A percentile compares a stretch with the other conserved stretches of the same genome.
phyloP scores from a whole-genome alignment of 352 stramenopile genomes.

The Pythium inflatum region DNA sequence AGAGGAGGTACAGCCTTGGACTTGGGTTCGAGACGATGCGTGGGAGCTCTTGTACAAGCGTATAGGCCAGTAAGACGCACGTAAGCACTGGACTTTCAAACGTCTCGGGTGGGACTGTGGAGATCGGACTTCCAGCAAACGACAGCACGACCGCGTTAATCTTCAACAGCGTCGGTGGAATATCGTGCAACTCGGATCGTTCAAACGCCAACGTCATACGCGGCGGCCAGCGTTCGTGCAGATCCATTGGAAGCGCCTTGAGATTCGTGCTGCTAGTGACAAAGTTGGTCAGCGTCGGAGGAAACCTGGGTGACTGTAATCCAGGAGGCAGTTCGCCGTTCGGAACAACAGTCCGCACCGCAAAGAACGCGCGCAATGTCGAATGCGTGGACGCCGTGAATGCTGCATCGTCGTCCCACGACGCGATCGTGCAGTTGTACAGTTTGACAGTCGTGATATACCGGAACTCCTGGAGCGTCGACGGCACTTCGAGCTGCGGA shows the following conservation, averaged over 20 bases:
- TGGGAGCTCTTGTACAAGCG: neutral
- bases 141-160: neutral
- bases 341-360: constrained; percentile 3
- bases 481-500: neutral
- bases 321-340: neutral
- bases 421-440: constrained; percentile 20
- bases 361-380: neutral
- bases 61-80: neutral
- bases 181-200: neutral
- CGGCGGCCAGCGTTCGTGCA: neutral
- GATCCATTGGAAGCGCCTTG: neutral
- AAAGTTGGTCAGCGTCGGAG: neutral
- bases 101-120: neutral
- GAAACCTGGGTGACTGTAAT: neutral
- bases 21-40: neutral
- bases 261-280: neutral
- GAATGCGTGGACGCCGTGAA: neutral
- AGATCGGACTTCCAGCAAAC: neutral
- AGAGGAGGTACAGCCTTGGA: neutral
- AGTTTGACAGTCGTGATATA: constrained; percentile 7
- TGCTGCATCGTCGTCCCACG: neutral
- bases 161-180: neutral
- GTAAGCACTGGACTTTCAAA: neutral
- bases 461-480: neutral
- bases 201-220: constrained; percentile 2